Conservation (phyloP, 148 eudicot species). For the Arbutus unedo region DNA sequence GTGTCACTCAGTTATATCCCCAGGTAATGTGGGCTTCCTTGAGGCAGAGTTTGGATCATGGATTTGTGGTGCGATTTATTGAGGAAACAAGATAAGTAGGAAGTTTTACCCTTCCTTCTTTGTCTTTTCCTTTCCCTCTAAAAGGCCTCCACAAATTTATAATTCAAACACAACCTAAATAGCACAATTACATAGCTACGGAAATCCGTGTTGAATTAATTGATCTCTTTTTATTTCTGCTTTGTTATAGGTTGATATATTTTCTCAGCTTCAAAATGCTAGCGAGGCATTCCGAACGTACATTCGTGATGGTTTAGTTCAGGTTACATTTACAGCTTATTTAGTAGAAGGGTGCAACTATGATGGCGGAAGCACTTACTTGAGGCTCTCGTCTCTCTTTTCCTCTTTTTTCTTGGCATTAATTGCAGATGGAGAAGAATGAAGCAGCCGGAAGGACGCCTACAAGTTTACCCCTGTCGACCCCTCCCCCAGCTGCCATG, state of each 20-base stretch:
- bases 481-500: constrained; percentile 85
- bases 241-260: constrained; percentile 78
- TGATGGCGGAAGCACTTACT: neutral
- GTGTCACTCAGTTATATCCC: constrained; percentile 90
- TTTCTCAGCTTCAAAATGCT: constrained; percentile 94
- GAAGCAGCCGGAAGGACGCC: constrained; percentile 99
- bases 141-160: neutral
- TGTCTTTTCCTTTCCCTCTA: neutral
- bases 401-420: no score
- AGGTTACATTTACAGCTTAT: constrained; percentile 39
- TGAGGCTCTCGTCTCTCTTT: no score
- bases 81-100: neutral
- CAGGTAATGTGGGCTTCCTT: constrained; percentile 43
- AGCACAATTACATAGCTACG: neutral
- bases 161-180: neutral
- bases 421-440: constrained; percentile 88
- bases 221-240: neutral
- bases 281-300: constrained; percentile 98
- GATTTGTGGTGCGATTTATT: neutral
- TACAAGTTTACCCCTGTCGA: constrained; percentile 78
- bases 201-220: constrained; percentile 2
- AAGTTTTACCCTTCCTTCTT: neutral
- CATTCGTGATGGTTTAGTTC: constrained; percentile 94
- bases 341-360: neutral
- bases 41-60: neutral